Evolutionary conservation across 164 flowering plant species (phyloP).

Genomic region (Warburgia ugandensis): DNA sequence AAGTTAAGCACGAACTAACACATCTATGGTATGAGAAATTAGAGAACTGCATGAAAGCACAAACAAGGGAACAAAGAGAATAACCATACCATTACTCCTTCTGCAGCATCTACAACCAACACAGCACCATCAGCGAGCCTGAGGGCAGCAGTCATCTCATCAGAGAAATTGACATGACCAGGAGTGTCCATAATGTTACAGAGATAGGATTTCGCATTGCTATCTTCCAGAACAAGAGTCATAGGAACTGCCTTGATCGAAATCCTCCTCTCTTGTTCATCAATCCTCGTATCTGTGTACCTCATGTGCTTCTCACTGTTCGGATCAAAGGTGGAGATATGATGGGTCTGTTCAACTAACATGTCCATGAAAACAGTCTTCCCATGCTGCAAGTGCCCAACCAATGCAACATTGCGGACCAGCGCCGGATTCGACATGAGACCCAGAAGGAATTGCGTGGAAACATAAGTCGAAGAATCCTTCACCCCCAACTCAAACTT

Average conservation of each 20-base stretch:
- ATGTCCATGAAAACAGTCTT: constrained; percentile 97
- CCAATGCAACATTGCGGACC: constrained; percentile 91
- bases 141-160: constrained; percentile 97
- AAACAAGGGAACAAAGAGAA: background rate
- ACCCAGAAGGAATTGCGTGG: constrained; percentile 83
- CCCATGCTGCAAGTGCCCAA: constrained; percentile 92
- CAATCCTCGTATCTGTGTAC: constrained; percentile 95
- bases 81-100: constrained; percentile 32
- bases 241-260: constrained; percentile 94
- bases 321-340: constrained; percentile 69
- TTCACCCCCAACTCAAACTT: constrained; percentile 92
- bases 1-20: no score
- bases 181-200: constrained; percentile 97
- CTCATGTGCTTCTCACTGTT: constrained; percentile 94
- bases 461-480: constrained; percentile 85
- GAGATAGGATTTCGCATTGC: constrained; percentile 81
- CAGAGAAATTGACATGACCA: constrained; percentile 96
- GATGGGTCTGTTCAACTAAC: constrained; percentile 97
- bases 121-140: constrained; percentile 99
- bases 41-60: no score
- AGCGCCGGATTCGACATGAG: constrained; percentile 87
- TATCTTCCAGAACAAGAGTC: constrained; percentile 96
- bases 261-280: constrained; percentile 97
- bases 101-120: constrained; percentile 32
- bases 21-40: no score